phyloP scores from a whole-genome alignment of 225 moss, liverwort and hornwort species.

The Antitrichia curtipendula region DNA sequence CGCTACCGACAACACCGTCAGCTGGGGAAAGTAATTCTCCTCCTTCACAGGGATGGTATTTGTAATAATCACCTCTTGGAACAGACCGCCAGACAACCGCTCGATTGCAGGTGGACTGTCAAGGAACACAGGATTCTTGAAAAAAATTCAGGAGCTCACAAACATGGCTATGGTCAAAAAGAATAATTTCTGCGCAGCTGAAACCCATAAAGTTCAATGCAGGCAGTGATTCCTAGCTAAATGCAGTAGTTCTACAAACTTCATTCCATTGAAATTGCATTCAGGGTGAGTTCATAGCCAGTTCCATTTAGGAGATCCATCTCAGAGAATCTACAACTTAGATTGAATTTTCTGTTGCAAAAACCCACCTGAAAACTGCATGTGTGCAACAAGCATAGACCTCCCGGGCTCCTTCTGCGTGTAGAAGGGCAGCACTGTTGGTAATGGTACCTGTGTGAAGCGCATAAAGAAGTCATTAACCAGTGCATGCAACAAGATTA shows the following conservation, averaged over 20 bases:
- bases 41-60: slow-evolving; percentile 76
- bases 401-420: slow-evolving; percentile 91
- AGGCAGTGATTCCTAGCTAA: neutral
- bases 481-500: neutral
- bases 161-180: neutral
- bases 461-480: neutral
- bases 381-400: slow-evolving; percentile 96
- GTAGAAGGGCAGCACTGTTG: slow-evolving; percentile 82
- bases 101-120: slow-evolving; percentile 87
- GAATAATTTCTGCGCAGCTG: neutral
- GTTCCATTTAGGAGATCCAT: neutral
- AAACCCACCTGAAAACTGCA: slow-evolving; percentile 78
- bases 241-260: neutral
- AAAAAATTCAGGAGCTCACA: neutral
- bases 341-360: neutral
- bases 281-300: neutral
- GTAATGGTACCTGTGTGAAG: slow-evolving; percentile 61
- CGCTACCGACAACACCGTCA: slow-evolving; percentile 79
- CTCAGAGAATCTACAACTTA: neutral
- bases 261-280: neutral
- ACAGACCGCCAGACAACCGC: slow-evolving; percentile 75
- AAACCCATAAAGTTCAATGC: neutral
- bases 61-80: slow-evolving; percentile 86
- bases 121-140: neutral
- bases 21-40: slow-evolving; percentile 70